Evolutionary conservation across 2,329 filamentous ascomycete species (phyloP).

Genomic region (Aspergillaceae sp.): DNA sequence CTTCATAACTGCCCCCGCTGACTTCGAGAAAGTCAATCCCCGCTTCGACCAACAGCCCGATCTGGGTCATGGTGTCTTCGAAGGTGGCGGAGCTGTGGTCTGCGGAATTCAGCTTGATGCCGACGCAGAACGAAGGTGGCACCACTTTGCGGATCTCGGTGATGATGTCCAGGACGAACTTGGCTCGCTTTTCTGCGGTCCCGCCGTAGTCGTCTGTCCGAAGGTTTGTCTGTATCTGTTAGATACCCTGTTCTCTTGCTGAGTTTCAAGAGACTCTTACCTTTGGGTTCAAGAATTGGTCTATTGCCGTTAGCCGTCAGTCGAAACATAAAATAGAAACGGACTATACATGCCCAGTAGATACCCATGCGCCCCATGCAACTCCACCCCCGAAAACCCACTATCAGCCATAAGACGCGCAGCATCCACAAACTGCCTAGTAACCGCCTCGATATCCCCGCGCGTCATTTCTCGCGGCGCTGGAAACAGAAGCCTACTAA

Average conservation of each 20-base stretch:
- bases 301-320: constrained; percentile 8
- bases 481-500: constrained; percentile 29
- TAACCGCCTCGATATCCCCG: constrained; percentile 46
- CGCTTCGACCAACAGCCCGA: constrained; percentile 36
- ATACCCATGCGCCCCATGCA: constrained; percentile 48
- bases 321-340: constrained; percentile 6
- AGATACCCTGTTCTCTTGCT: neutral
- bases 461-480: constrained; percentile 50
- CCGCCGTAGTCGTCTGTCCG: constrained; percentile 44
- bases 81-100: constrained; percentile 34
- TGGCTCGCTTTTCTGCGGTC: constrained; percentile 37
- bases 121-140: constrained; percentile 37
- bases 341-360: constrained; percentile 34
- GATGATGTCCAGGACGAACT: constrained; percentile 40
- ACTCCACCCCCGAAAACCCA: constrained; percentile 47
- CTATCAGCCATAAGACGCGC: constrained; percentile 43
- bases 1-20: constrained; percentile 53
- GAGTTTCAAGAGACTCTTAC: constrained; percentile 12
- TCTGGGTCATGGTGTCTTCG: constrained; percentile 51
- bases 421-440: constrained; percentile 45
- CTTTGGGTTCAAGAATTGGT: constrained; percentile 31
- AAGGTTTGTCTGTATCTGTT: constrained; percentile 32
- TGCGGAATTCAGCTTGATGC: constrained; percentile 45
- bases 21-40: constrained; percentile 60
- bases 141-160: constrained; percentile 34